Evolutionary conservation across 306 rosid species (phyloP).

Genomic region (Myrica gale): DNA sequence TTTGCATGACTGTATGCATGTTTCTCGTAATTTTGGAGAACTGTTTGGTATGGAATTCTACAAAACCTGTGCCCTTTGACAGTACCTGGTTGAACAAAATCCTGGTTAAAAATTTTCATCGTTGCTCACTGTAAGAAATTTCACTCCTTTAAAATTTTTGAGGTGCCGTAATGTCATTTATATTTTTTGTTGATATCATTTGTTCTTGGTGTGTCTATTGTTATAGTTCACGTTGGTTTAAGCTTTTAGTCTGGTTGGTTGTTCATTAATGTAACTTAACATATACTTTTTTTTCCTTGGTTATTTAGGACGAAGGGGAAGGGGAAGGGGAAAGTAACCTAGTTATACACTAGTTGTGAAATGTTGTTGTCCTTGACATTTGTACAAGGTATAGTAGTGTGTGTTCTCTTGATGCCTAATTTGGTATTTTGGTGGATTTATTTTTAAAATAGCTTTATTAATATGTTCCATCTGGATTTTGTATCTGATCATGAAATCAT

Average conservation of each 20-base stretch:
- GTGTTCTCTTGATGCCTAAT: not conserved
- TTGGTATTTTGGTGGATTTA: not conserved
- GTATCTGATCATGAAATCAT: conserved; percentile 16
- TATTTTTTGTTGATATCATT: not conserved
- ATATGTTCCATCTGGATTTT: conserved; percentile 9
- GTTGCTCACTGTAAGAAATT: not conserved
- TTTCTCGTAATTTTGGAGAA: conserved; percentile 10
- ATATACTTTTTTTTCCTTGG: too few relatives aligned
- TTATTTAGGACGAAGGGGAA: too few relatives aligned
- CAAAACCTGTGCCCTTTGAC: not conserved
- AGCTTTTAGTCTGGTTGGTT: conserved; percentile 9
- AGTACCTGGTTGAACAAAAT: conserved; percentile 15
- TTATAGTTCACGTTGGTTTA: not conserved
- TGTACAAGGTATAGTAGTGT: not conserved
- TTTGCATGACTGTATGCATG: conserved; percentile 1
- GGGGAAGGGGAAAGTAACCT: too few relatives aligned
- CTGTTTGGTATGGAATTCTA: not conserved
- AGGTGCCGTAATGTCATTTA: conserved; percentile 3
- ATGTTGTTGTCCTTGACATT: not conserved
- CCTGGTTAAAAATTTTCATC: not conserved
- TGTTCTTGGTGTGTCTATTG: not conserved
- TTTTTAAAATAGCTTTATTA: not conserved
- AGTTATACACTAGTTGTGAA: conserved; percentile 18
- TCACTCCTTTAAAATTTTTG: conserved; percentile 14
- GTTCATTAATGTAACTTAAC: not conserved